A percentile compares a stretch with the other conserved stretches of the same genome.
Evolutionary conservation across 805 yeast species (phyloP).

Genomic region (Blastobotrys attinorum): DNA sequence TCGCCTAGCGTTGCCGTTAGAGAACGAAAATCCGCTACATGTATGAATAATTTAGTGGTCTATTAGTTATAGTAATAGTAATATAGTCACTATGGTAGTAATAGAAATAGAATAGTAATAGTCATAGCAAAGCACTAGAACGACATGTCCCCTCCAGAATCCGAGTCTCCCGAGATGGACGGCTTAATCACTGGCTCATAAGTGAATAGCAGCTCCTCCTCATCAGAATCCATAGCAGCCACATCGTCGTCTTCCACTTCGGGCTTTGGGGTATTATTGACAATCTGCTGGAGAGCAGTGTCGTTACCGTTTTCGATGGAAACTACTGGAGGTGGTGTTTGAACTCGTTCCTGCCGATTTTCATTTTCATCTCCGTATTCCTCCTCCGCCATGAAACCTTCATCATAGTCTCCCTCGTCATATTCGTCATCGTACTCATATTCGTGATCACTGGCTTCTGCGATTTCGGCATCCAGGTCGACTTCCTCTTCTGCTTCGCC

Average conservation of each 20-base stretch:
- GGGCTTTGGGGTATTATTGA: background rate
- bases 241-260: constrained; percentile 1
- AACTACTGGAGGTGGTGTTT: too few species aligned
- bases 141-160: background rate
- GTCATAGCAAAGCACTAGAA: background rate
- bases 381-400: constrained; percentile 19
- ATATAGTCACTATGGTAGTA: too few species aligned
- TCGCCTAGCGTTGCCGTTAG: background rate
- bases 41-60: too few species aligned
- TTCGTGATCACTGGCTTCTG: constrained; percentile 16
- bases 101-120: background rate
- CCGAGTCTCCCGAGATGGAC: background rate
- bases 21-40: too few species aligned
- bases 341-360: too few species aligned
- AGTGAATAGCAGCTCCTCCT: background rate
- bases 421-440: constrained; percentile 16
- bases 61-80: too few species aligned
- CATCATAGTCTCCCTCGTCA: constrained; percentile 17
- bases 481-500: constrained; percentile 7
- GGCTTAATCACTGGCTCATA: background rate
- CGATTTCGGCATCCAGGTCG: constrained; percentile 16
- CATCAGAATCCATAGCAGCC: constrained; percentile 1
- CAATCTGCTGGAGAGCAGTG: background rate
- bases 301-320: background rate
- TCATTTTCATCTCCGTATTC: constrained; percentile 10